Percentiles rank a stretch among this genome's conserved stretches.
phyloP scores from a whole-genome alignment of 352 stramenopile genomes.

The Phytophthora rubi region DNA sequence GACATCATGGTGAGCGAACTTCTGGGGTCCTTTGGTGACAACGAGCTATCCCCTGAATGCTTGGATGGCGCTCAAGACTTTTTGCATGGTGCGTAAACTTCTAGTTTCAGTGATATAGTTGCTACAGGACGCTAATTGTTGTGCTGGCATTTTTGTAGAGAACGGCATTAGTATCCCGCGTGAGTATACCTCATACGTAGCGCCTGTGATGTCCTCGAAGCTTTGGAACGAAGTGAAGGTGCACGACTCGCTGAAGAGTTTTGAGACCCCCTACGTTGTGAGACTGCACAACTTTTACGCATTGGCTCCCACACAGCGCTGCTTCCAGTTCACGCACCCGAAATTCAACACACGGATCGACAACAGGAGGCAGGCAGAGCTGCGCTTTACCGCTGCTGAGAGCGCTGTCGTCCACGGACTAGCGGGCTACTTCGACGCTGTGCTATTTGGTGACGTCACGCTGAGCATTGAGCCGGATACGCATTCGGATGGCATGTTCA shows the following conservation, averaged over 20 bases:
- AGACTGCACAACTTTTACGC: constrained; percentile 92
- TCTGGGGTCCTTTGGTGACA: constrained; percentile 97
- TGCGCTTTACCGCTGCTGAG: constrained; percentile 61
- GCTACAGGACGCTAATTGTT: constrained; percentile 8
- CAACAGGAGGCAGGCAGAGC: constrained; percentile 81
- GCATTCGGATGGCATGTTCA: constrained; percentile 98
- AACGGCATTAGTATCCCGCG: constrained; percentile 91
- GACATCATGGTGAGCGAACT: constrained; percentile 98
- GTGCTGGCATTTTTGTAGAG: constrained; percentile 38
- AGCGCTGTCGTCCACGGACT: constrained; percentile 93
- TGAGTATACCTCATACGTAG: constrained; percentile 95
- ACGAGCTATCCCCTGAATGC: constrained; percentile 99
- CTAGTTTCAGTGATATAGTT: background rate
- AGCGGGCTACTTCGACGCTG: constrained; percentile 95
- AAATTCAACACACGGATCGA: constrained; percentile 73
- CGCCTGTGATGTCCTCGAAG: constrained; percentile 95
- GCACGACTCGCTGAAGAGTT: constrained; percentile 76
- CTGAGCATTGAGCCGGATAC: constrained; percentile 96
- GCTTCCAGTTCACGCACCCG: constrained; percentile 96
- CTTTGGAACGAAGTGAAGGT: constrained; percentile 92
- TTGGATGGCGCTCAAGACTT: constrained; percentile 95
- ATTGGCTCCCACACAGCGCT: constrained; percentile 86
- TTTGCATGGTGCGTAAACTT: constrained; percentile 71
- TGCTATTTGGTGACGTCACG: constrained; percentile 93
- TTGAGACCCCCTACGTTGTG: constrained; percentile 99